Percentiles rank a stretch among this genome's conserved stretches.
These are phyloP conservation scores for Boletus pseudopeckii DNA, from an alignment of 768 basidiomycete species.

Conservation along the genomic window DNA sequence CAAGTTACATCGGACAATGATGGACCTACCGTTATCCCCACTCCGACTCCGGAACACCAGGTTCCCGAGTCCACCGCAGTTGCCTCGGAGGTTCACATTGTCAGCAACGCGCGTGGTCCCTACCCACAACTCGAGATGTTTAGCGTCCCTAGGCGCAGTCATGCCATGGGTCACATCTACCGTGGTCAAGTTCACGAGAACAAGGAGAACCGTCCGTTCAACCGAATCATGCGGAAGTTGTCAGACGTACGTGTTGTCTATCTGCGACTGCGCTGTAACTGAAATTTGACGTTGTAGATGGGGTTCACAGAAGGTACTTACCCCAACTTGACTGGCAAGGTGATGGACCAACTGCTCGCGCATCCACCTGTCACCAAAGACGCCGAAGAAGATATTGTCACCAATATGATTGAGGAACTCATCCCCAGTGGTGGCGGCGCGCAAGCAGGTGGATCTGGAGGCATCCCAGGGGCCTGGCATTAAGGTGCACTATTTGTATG, in stretches of 20 bases:
- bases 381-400: constrained; percentile 63
- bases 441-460: constrained; percentile 34
- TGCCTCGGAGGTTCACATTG: constrained; percentile 40
- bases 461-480: constrained; percentile 48
- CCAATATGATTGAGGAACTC: constrained; percentile 57
- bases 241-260: constrained; percentile 51
- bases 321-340: constrained; percentile 48
- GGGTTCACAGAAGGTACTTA: constrained; percentile 63
- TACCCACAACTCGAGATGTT: constrained; percentile 65
- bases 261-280: constrained; percentile 6
- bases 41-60: constrained; percentile 12
- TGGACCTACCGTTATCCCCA: background rate
- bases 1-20: constrained; percentile 4
- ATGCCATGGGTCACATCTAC: constrained; percentile 26
- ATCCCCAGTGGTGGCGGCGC: constrained; percentile 42
- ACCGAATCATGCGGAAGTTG: constrained; percentile 55
- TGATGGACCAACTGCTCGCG: constrained; percentile 48
- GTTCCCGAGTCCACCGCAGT: constrained; percentile 13
- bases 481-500: constrained; percentile 15
- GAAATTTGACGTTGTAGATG: constrained; percentile 47
- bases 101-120: constrained; percentile 58
- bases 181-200: constrained; percentile 19
- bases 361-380: constrained; percentile 46
- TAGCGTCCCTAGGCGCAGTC: constrained; percentile 48
- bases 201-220: constrained; percentile 38